Conservation (phyloP, 106 monocot genomes). For the Chionographis japonica region DNA sequence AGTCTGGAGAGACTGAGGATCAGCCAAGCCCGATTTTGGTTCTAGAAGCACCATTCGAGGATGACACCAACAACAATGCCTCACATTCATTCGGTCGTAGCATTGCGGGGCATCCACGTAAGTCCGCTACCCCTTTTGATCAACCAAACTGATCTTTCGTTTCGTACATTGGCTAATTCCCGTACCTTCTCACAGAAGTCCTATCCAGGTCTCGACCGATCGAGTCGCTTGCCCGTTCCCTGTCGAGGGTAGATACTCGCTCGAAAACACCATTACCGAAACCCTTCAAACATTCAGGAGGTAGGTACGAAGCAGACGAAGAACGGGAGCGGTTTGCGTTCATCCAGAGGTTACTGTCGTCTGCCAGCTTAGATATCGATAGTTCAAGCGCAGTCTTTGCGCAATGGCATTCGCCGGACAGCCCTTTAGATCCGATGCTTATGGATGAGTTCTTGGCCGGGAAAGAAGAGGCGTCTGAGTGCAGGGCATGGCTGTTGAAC, state of each 20-base stretch:
- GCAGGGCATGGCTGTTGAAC: constrained; percentile 53
- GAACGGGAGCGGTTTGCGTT: constrained; percentile 45
- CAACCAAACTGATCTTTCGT: background rate
- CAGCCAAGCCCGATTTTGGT: constrained; percentile 49
- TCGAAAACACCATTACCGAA: constrained; percentile 8
- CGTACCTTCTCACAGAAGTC: constrained; percentile 24
- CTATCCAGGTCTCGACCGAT: constrained; percentile 61
- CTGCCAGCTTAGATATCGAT: constrained; percentile 41
- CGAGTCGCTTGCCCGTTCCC: constrained; percentile 57
- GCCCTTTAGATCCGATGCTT: constrained; percentile 59
- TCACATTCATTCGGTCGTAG: constrained; percentile 26
- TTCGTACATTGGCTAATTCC: background rate
- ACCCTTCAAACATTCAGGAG: constrained; percentile 18
- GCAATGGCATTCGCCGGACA: constrained; percentile 51
- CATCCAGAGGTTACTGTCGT: constrained; percentile 54
- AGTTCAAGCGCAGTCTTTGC: constrained; percentile 20
- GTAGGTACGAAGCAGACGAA: constrained; percentile 7
- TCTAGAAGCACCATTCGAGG: constrained; percentile 26
- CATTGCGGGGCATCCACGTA: constrained; percentile 32
- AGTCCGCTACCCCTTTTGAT: constrained; percentile 7
- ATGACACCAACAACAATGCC: constrained; percentile 7
- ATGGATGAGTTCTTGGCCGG: constrained; percentile 53
- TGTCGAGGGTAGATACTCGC: constrained; percentile 36
- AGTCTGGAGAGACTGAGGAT: constrained; percentile 12
- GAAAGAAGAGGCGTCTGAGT: constrained; percentile 55